phyloP scores from a whole-genome alignment of 495 filamentous ascomycete genomes.

The Xylaria intraflava region DNA sequence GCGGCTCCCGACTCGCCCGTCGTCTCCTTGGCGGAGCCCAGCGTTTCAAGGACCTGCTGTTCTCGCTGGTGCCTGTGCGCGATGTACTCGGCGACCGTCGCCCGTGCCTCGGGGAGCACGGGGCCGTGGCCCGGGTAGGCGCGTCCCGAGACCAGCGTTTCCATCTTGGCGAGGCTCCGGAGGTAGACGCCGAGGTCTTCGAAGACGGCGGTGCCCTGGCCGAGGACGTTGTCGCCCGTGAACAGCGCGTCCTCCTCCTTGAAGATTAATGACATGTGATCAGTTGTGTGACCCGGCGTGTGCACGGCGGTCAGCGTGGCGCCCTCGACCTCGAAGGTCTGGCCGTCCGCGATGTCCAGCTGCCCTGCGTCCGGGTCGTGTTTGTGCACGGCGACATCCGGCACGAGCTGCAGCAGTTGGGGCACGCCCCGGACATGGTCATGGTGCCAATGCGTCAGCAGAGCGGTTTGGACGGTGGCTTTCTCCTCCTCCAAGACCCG shows the following conservation, averaged over 20 bases:
- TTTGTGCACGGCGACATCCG: constrained; percentile 51
- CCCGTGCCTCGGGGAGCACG: constrained; percentile 58
- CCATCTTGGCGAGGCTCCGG: constrained; percentile 65
- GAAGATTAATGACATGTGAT: constrained; percentile 72
- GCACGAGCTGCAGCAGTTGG: constrained; percentile 57
- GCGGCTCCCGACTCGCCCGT: constrained; percentile 16
- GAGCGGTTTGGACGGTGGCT: constrained; percentile 53
- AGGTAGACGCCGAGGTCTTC: constrained; percentile 74
- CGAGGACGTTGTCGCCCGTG: constrained; percentile 91
- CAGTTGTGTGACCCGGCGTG: constrained; percentile 79
- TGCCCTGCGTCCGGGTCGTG: constrained; percentile 43
- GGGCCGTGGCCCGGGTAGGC: constrained; percentile 87
- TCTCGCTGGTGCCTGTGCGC: constrained; percentile 72
- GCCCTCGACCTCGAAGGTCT: constrained; percentile 67
- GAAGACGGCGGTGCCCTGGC: constrained; percentile 89
- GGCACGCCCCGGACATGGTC: constrained; percentile 74
- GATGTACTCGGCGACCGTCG: constrained; percentile 74
- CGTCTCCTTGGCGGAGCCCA: constrained; percentile 39
- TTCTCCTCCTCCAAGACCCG: constrained; percentile 58
- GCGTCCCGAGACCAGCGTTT: constrained; percentile 52
- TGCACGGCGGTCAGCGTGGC: constrained; percentile 67
- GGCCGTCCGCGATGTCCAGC: constrained; percentile 57
- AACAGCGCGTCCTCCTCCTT: constrained; percentile 82
- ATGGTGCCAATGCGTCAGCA: constrained; percentile 86
- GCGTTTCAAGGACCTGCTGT: constrained; percentile 65